Evolutionary conservation across 2,329 filamentous ascomycete genomes (phyloP), one percentile per base, ranked within the genome.

Genomic region (Didymella keratinophila): DNA sequence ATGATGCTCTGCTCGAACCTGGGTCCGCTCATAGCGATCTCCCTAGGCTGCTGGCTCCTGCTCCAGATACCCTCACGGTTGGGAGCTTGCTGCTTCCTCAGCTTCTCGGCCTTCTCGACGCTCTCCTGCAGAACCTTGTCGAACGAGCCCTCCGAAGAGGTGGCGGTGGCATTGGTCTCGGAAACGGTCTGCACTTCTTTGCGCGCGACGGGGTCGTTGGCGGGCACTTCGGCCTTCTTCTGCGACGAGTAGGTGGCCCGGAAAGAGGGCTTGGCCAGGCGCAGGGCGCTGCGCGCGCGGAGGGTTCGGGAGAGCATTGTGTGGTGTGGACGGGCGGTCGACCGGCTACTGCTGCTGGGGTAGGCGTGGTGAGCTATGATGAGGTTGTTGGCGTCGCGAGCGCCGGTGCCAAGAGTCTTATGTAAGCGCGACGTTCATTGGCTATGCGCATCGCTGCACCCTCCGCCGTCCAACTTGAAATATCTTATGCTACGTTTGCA

Each of bases 1-100:
- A 98, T 94, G 73, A 96, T 92, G 32, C 92, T 98, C 87, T 98
- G 94, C 84, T 99, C 95, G 74, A 99, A 99, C 69, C 94, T 85
- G 65, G 95, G 95, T 41, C 95, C 95, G 41, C 88, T 87, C 94
- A 99, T 99, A 52, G 93, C 95, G 78, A 87, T 80, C 52, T 87
- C 85, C 71, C 94, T 85, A 37, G 92, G 87, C 78, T 87, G 87
- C 84, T 99, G 95, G 81, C 87, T 96, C 73, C 87, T 82, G 61
- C 92, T 92, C 95, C 95, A 99, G 60, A 92, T 85, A 6, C 80
- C 86, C 59, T 83, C 80, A 63, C 93, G 87, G 83, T 99, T 99
- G 21, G 95, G 95, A 30, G 94, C 92, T 82, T 99, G 95, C 77
- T 83, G 79, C 56, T 84, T 79, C 63, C 86, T 82, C 70, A 81